These are phyloP conservation scores for Cyclotella baltica DNA, from an alignment of 108 stramenopile genomes.

Conservation along the genomic window DNA sequence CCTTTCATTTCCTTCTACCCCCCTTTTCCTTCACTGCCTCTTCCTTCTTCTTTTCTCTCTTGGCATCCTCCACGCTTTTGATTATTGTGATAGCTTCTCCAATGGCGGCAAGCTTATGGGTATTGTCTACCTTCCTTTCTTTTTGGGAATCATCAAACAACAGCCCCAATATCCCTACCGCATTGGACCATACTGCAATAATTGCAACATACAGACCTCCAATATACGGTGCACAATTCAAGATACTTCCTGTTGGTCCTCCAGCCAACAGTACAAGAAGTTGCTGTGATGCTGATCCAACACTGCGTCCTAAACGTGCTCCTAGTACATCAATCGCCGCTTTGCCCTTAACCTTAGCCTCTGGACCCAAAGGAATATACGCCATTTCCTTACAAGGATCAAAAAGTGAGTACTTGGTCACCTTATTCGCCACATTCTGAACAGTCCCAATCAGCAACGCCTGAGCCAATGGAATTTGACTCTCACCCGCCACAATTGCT, in stretches of 20 bases:
- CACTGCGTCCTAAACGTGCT: conserved; percentile 54
- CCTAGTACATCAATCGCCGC: conserved; percentile 57
- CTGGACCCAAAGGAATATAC: conserved; percentile 55
- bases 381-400: conserved; percentile 64
- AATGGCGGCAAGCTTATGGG: conserved; percentile 41
- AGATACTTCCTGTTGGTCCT: conserved; percentile 46
- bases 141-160: conserved; percentile 46
- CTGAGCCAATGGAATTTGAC: conserved; percentile 43
- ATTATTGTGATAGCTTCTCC: conserved; percentile 51
- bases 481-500: conserved; percentile 35
- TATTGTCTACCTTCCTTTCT: conserved; percentile 38
- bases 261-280: conserved; percentile 47
- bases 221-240: conserved; percentile 53
- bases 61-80: conserved; percentile 50
- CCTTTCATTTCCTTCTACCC: background rate
- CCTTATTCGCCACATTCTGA: conserved; percentile 58
- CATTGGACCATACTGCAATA: conserved; percentile 51
- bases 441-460: conserved; percentile 57
- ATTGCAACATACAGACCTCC: conserved; percentile 44
- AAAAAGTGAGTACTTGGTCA: conserved; percentile 57
- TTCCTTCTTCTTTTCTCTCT: conserved; percentile 46
- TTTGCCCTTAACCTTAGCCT: conserved; percentile 58
- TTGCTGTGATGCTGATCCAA: conserved; percentile 54
- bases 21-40: background rate
- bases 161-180: conserved; percentile 40